Evolutionary conservation across 176 grass and related monocot genomes (phyloP), one percentile per base, ranked within the genome.

Genomic region (Metroxylon sagu): DNA sequence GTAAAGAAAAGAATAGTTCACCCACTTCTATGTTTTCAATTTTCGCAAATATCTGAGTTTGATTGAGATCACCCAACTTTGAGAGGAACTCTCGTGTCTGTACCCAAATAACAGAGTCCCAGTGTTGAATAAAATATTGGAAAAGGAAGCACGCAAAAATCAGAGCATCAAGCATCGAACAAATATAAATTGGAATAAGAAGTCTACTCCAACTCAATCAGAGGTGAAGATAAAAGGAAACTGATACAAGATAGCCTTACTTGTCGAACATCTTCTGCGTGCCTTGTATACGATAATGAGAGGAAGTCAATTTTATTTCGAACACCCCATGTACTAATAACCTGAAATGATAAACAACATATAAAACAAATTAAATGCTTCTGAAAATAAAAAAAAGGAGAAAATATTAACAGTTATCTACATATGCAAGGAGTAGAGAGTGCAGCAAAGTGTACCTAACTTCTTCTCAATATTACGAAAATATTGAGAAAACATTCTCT

Each of bases 41-140:
- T 81, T 99, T 99, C 18, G 94, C 94, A 79, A 99, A 92, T 66
- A 99, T 99, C 71, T 89, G 85, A 63, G 94, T 93, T 66, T 99
- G 94, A 19, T 67, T 67, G 21, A 99, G 85, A 83, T 92, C 88
- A 25, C 88, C 94, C 65, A 92, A 83, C 53, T 74, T 93, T 16
- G 88, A 89, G 25, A 98, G 82, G 55, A 71, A 92, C 28, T 98
- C 85, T 4, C 94, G 72, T 56, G 94, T 84, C 94, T 98, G 78
- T 16, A 52, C 27, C 54, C 30, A 7, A 65, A 26, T 23, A 52
- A 54, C 54, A 56, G 4, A n/a, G 14, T 43, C 26, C n/a, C 29
- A 68, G 19, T 39, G 25, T 31, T 7, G 6, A 56, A 5, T 16
- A 6, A 43, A 23, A 56, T 56, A 18, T 69, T 49, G 28, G 49